These are phyloP conservation scores for Alternaria tenuissima DNA, from an alignment of 2,329 filamentous ascomycete genomes.

Conservation along the genomic window DNA sequence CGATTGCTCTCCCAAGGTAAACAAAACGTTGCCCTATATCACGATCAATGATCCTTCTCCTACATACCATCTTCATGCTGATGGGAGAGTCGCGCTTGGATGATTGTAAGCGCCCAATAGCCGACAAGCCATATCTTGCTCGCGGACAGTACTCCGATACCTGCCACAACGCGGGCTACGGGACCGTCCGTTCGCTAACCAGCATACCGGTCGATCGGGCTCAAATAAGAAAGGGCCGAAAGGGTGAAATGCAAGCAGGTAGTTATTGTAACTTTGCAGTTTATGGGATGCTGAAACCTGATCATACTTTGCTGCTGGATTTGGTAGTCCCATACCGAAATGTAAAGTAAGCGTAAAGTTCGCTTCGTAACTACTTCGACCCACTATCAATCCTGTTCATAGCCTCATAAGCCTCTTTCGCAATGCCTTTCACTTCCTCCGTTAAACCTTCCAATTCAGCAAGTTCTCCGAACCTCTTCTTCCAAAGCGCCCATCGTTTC, in stretches of 20 bases:
- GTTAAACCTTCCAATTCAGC: neutral
- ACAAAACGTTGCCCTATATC: neutral
- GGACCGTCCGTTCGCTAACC: neutral
- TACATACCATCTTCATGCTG: neutral
- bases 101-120: neutral
- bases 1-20: neutral
- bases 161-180: neutral
- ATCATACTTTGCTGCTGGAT: neutral
- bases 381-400: slow-evolving; percentile 1
- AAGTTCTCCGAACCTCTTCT: slow-evolving; percentile 3
- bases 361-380: neutral
- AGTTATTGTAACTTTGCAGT: neutral
- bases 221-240: neutral
- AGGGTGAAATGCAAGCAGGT: neutral
- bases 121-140: neutral
- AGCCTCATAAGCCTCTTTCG: neutral
- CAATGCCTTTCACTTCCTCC: neutral
- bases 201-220: neutral
- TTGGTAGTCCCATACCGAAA: neutral
- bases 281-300: neutral
- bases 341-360: neutral
- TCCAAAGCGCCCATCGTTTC: slow-evolving; percentile 6
- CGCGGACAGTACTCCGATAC: slow-evolving; percentile 1
- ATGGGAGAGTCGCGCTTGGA: neutral
- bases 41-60: neutral